A percentile compares a stretch with the other conserved stretches of the same genome.
Conservation (phyloP, 345 rosid genomes). For the Brassica cretica region DNA sequence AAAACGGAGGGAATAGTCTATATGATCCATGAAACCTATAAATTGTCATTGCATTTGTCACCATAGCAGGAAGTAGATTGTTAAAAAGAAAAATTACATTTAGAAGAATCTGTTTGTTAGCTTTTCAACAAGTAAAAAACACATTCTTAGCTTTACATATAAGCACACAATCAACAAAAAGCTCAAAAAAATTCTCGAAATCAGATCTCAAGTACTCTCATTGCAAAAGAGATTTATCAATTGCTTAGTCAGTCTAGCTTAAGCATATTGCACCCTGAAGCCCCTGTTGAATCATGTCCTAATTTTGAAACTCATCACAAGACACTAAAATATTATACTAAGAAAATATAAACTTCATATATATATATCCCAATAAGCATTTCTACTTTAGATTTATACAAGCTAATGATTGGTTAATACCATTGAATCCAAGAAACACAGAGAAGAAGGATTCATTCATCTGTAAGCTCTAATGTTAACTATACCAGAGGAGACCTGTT, state of each 20-base stretch:
- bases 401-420: slow-evolving; percentile 6
- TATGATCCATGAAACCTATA: too few species aligned
- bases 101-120: not conserved
- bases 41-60: too few species aligned
- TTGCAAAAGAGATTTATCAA: not conserved
- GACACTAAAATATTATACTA: not conserved
- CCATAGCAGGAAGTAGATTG: too few species aligned
- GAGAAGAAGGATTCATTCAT: slow-evolving; percentile 7
- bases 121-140: not conserved
- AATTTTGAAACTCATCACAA: too few species aligned
- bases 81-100: slow-evolving; percentile 14
- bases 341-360: slow-evolving; percentile 20
- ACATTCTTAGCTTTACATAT: not conserved
- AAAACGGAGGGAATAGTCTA: too few species aligned
- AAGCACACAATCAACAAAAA: not conserved
- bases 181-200: not conserved
- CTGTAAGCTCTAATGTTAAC: slow-evolving; percentile 35
- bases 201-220: not conserved
- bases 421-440: slow-evolving; percentile 14
- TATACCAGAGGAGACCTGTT: slow-evolving; percentile 23
- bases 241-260: too few species aligned
- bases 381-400: slow-evolving; percentile 17
- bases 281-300: too few species aligned
- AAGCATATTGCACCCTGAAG: too few species aligned
- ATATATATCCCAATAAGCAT: slow-evolving; percentile 4